phyloP scores from a whole-genome alignment of 2,329 filamentous ascomycete genomes.

The Chrysosphaeria jannelii region DNA sequence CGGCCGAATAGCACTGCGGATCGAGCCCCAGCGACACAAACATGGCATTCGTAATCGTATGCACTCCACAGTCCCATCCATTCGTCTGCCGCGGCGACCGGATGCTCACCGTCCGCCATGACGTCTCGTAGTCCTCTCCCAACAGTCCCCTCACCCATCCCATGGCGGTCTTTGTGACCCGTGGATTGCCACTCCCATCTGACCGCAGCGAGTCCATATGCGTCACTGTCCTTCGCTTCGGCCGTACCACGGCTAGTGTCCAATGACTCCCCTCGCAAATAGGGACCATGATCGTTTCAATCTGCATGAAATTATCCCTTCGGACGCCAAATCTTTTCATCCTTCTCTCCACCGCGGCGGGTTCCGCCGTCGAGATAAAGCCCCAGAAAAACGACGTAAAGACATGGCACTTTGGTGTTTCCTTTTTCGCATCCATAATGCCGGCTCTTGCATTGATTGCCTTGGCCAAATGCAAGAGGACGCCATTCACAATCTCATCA shows the following conservation, averaged over 20 bases:
- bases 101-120: slow-evolving; percentile 23
- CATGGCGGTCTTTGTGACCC: slow-evolving; percentile 13
- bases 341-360: slow-evolving; percentile 18
- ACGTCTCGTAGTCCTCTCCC: slow-evolving; percentile 17
- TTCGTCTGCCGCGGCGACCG: slow-evolving; percentile 29
- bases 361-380: slow-evolving; percentile 17
- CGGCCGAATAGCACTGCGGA: slow-evolving; percentile 18
- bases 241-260: slow-evolving; percentile 39
- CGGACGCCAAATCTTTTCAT: slow-evolving; percentile 24
- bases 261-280: slow-evolving; percentile 36
- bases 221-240: slow-evolving; percentile 25
- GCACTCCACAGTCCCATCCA: slow-evolving; percentile 46
- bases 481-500: slow-evolving; percentile 43
- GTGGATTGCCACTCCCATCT: slow-evolving; percentile 9
- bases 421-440: slow-evolving; percentile 13
- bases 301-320: slow-evolving; percentile 28
- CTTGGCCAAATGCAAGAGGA: slow-evolving; percentile 27
- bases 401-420: slow-evolving; percentile 27
- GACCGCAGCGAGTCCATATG: slow-evolving; percentile 36
- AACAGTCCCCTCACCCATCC: slow-evolving; percentile 28
- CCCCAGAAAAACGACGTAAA: slow-evolving; percentile 37
- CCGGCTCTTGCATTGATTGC: slow-evolving; percentile 26
- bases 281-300: slow-evolving; percentile 38
- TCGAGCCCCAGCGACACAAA: slow-evolving; percentile 24
- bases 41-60: slow-evolving; percentile 42